Base-by-base conservation (phyloP, 192 early-diverging fungal genomes). In the Backusella macrospora region DNA sequence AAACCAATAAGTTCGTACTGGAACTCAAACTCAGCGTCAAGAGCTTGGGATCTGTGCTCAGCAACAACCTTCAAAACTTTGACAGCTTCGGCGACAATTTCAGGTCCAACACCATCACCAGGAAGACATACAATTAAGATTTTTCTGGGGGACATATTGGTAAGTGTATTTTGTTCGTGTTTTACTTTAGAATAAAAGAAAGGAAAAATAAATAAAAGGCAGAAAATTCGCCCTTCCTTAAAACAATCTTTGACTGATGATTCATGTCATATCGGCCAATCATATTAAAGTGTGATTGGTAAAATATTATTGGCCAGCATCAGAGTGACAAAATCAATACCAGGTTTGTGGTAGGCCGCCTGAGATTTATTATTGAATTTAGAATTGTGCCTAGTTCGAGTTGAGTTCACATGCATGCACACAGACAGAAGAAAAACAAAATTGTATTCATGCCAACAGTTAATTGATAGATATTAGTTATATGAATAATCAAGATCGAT, bases 71-170 rank as follows among this genome's bases (percentile, higher is more conserved):
- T 89, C 75, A 99, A 90, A 29, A 98, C 91, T 74, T 93, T 94
- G 81, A 92, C 84, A 44, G 95, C 98, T 79, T 99, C 94, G 18
- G 86, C 89, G 65, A 94, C 91, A 48, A 98, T 93, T 79, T 99
- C 98, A 39, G 98, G 98, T 42, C 98, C 98, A 68, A 97, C 91
- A 68, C 97, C 96, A 80, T 99, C 98, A 70, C 97, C 97, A 73
- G 93, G 90, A 64, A 96, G 86, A 48, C 96, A 87, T 23, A 95
- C 90, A 65, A 94, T 81, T 29, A 65, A 62, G 26, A 75, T 72
- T 23, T 65, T 67, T 49, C 73, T 78, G 38, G 55, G 15, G 13
- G 73, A 69, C 47, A 69, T 68, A n/a, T 40, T 78, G 34, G 55
- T 34, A 34, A 34, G 29, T 0, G 29, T 23, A 21, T 42, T 29